Base-by-base conservation (phyloP, 2,329 filamentous ascomycete genomes). In the Aspergillus sp. region DNA sequence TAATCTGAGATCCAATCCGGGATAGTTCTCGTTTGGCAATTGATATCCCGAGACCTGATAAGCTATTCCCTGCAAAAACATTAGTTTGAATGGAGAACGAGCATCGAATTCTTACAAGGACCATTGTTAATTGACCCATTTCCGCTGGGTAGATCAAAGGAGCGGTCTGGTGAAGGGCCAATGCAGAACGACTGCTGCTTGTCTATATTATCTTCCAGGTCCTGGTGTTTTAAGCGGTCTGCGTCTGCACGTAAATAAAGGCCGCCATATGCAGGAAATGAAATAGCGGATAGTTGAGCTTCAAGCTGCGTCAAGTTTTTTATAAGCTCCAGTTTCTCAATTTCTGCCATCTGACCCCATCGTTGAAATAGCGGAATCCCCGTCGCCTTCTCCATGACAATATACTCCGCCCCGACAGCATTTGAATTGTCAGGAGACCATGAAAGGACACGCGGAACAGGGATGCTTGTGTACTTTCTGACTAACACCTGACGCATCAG, bases 381-480 rank as follows among this genome's bases (percentile, higher is more conserved):
- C 8, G 39, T 5, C n/a, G 64, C 65, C 42, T 69, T 72, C 51
- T 74, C 70, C 69, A 74, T 72, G 7, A 75, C 56, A 22, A 75
- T 74, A 47, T 72, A 75, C 60, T 76, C 73, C 1, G 62, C 61
- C 5, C 71, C 68, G 11, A 75, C 61, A 15, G 68, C 64, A 24
- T 73, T 73, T 8, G 62, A 63, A 9, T 60, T 1, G 24, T 70
- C 63, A 8, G 61, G 60, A 51, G 57, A 64, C 68, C 67, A 73
- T 2, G 64, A 64, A 41, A 70, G 46, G 19, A 73, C 67, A 54
- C 65, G 64, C 2, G 68, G 63, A 27, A 71, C 69, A 0, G 68
- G 70, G 37, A 49, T 45, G 63, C 61, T 11, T 12, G 33, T 34
- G 33, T 34, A 2, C 7, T 27, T 27, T 19, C 19, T 19, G 19